Base-by-base conservation (phyloP, 495 filamentous ascomycete species). In the Gamarada debralockiae region DNA sequence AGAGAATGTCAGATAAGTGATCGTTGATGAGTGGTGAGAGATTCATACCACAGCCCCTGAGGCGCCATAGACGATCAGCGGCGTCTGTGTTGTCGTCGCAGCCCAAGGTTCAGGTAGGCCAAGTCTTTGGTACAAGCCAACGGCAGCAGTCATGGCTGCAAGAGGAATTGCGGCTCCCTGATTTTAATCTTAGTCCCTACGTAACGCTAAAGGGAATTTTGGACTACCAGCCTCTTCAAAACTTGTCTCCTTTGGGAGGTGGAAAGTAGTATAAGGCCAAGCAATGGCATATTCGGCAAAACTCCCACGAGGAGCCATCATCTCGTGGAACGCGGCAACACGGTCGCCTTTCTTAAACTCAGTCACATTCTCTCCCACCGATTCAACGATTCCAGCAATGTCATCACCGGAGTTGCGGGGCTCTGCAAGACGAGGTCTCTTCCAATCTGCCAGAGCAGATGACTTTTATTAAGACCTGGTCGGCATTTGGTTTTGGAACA, bases 331-430 rank as follows among this genome's bases (percentile, higher is more conserved):
- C 7, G 80, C 83, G 8, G 92, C 90, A 48, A 97, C 87, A 51
- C 89, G 83, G 70, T 96, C 91, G 60, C 91, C 90, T 23, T 82
- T 74, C 64, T 87, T 79, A 63, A 95, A 80, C 56, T 72, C 71
- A 20, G 74, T 90, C 38, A 97, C 90, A 18, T 80, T 83, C 44
- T 90, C 80, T 52, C 91, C 90, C 39, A 85, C 87, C 7, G 87
- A 83, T 56, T 95, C 78, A 49, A 96, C 68, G 61, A 88, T 81
- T 46, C 90, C 92, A 34, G 90, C 86, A 40, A 91, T 92, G 72
- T 96, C 92, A 74, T 96, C 91, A 54, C 91, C 91, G 27, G 96
- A 84, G 63, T 96, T 87, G 63, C 93, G 90, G 62, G 88, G 37
- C 7, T 53, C 9, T 13, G 14, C 24, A 25, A 52, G 43, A 0